Conservation (phyloP, 306 rosid genomes). For the Medicago arabica region DNA sequence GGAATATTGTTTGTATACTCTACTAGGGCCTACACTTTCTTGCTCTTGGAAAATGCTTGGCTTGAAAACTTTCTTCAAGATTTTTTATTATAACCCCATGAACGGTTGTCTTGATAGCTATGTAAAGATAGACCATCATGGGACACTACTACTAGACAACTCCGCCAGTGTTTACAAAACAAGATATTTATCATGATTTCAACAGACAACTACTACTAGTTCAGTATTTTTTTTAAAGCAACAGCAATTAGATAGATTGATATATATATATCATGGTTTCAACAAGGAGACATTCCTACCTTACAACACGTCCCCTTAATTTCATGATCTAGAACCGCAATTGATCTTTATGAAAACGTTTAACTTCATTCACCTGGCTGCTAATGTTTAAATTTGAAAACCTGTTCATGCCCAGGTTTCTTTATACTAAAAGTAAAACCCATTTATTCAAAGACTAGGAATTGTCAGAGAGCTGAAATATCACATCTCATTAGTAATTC, state of each 20-base stretch:
- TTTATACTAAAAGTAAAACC: constrained; percentile 16
- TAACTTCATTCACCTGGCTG: constrained; percentile 65
- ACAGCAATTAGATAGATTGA: constrained; percentile 3
- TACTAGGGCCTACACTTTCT: constrained; percentile 11
- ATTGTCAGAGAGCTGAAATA: constrained; percentile 9
- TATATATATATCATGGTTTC: background rate
- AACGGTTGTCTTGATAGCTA: background rate
- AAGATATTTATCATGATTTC: too few species aligned
- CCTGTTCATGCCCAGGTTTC: constrained; percentile 13
- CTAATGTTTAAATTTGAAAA: constrained; percentile 7
- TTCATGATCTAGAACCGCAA: constrained; percentile 66
- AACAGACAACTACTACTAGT: too few species aligned
- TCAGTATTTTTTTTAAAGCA: background rate
- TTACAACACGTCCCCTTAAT: constrained; percentile 63
- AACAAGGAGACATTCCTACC: constrained; percentile 65
- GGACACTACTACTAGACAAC: background rate
- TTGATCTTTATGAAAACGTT: constrained; percentile 54
- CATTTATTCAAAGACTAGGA: constrained; percentile 6
- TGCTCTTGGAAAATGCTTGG: background rate
- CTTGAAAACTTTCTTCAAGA: background rate
- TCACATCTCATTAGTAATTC: constrained; percentile 17
- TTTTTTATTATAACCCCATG: background rate
- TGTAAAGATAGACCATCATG: background rate
- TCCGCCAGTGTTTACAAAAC: background rate
- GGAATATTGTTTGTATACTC: background rate